Base-by-base conservation (phyloP, 2,329 filamentous ascomycete genomes). In the Hypoxylon sp. region DNA sequence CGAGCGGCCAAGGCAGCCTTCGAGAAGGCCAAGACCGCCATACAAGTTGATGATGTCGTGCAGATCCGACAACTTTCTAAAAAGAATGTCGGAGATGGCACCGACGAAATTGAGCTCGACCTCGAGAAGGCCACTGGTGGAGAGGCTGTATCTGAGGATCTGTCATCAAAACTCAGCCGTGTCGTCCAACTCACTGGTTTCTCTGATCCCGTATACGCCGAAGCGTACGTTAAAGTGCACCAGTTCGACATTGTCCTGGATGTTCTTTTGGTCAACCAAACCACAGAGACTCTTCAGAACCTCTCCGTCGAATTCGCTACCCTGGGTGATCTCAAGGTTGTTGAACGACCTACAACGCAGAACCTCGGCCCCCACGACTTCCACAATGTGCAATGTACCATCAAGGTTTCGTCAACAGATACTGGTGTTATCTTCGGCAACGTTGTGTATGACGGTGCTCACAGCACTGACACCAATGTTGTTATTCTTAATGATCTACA, bases 381-480 rank as follows among this genome's bases (percentile, higher is more conserved):
- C 86, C 90, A 97, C 83, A 98, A 98, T 78, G 94, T 99, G 33
- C 96, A 99, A 81, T 95, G 95, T 78, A 99, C 96, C 10, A 97
- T 99, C 86, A 98, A 98, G 84, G 96, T 99, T 22, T 97, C 94
- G 2, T 97, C 94, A 6, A 99, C 96, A 3, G 96, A 99, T 78
- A 98, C 96, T 1, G 96, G 96, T 63, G 96, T 99, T 73, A 99
- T 99, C 75, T 99, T 99, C 77, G 96, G 96, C 74, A 99, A 99
- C 78, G 95, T 99, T 25, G 93, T 99, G 6, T 99, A 99, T 81
- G 96, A 99, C 75, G 96, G 95, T 31, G 89, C 95, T 5, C 94
- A 93, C 82, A 95, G 91, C 51, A 97, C 93, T 1, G 96, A 97
- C 79, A 97, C 93, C 61, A 97, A 97, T 73, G 96, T 99, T 7